Evolutionary conservation across 805 yeast genomes (phyloP).

Genomic region (Candida endomychidarum): DNA sequence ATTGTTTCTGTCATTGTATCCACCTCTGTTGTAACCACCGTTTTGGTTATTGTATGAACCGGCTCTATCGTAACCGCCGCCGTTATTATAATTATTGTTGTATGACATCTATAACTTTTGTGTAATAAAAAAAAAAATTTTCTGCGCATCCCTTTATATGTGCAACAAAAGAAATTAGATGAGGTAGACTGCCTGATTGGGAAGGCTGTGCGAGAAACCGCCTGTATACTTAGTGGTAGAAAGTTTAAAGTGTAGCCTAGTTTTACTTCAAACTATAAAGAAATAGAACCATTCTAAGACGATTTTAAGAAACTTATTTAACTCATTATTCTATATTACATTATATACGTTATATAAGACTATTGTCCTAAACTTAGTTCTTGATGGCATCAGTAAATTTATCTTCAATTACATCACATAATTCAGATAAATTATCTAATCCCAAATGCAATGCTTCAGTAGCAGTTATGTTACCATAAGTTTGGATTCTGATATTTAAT

Average conservation of each 20-base stretch:
- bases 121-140: slow-evolving; percentile 3
- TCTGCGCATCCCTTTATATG: slow-evolving; percentile 4
- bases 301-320: too few relatives aligned
- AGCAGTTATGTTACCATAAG: slow-evolving; percentile 83
- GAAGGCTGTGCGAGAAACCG: slow-evolving; percentile 7
- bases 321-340: slow-evolving; percentile 7
- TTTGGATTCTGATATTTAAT: slow-evolving; percentile 88
- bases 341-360: slow-evolving; percentile 9
- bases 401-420: slow-evolving; percentile 82
- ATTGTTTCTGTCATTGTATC: slow-evolving; percentile 31
- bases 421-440: slow-evolving; percentile 74
- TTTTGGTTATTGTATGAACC: slow-evolving; percentile 11
- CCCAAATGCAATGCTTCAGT: slow-evolving; percentile 93
- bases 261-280: too few relatives aligned
- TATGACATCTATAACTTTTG: slow-evolving; percentile 10
- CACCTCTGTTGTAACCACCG: slow-evolving; percentile 19
- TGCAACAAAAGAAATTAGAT: slow-evolving; percentile 8
- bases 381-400: slow-evolving; percentile 65
- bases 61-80: slow-evolving; percentile 10
- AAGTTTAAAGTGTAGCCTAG: too few relatives aligned
- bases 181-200: slow-evolving; percentile 9
- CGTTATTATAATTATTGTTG: slow-evolving; percentile 19
- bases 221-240: not conserved
- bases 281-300: too few relatives aligned
- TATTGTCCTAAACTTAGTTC: slow-evolving; percentile 4